These are phyloP conservation scores for Aureobasidium sp. DNA, from an alignment of 2,329 filamentous ascomycete species.

Conservation along the genomic window DNA sequence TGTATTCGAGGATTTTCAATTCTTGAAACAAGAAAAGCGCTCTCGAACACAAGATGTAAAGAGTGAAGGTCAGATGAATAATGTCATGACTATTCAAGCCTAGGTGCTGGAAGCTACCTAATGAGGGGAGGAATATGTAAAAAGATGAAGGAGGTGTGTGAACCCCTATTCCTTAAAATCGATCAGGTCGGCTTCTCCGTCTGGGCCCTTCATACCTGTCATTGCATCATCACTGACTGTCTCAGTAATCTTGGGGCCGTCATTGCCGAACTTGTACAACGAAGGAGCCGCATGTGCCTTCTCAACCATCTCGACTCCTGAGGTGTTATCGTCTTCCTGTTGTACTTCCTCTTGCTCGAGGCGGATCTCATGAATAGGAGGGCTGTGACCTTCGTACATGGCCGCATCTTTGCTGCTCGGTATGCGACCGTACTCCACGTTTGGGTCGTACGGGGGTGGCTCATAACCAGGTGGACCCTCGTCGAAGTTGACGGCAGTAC, in stretches of 20 bases:
- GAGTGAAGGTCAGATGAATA: no score
- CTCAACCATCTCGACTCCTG: conserved; percentile 21
- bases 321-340: not conserved
- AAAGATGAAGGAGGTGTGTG: not conserved
- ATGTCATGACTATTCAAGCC: no score
- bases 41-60: no score
- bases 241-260: not conserved
- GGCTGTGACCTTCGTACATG: conserved; percentile 6
- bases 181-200: conserved; percentile 1
- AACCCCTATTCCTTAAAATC: not conserved
- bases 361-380: conserved; percentile 13
- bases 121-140: not conserved
- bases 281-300: conserved; percentile 11
- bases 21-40: conserved; percentile 39
- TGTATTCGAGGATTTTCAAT: conserved; percentile 84
- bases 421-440: not conserved
- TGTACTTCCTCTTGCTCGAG: conserved; percentile 8
- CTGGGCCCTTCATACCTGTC: not conserved
- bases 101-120: not conserved
- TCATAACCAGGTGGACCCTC: not conserved
- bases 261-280: not conserved
- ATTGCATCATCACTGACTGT: conserved; percentile 4
- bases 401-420: not conserved
- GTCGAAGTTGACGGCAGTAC: conserved; percentile 14
- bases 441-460: not conserved